Percentiles rank a stretch among this genome's conserved stretches.
phyloP scores from a whole-genome alignment of 2,329 filamentous ascomycete genomes.

The Aspergillus intermedius region DNA sequence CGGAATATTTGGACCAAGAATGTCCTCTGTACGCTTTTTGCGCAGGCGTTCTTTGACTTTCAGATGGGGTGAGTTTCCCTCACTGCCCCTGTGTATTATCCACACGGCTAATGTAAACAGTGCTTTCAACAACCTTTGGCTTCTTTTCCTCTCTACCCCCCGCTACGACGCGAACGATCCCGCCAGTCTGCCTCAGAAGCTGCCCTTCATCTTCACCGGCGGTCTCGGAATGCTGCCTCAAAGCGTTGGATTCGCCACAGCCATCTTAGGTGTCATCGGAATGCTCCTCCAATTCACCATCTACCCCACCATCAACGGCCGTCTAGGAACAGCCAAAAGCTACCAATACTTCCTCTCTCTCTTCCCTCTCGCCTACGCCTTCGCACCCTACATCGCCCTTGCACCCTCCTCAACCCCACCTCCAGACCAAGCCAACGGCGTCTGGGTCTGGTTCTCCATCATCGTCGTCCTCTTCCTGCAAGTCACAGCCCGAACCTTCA shows the following conservation, averaged over 20 bases:
- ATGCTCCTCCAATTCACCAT: slow-evolving; percentile 64
- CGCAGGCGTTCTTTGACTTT: slow-evolving; percentile 65
- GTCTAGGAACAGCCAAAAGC: slow-evolving; percentile 61
- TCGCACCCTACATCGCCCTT: slow-evolving; percentile 64
- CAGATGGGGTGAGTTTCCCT: slow-evolving; percentile 47
- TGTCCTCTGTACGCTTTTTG: slow-evolving; percentile 52
- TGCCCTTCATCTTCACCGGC: slow-evolving; percentile 58
- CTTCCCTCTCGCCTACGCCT: slow-evolving; percentile 66
- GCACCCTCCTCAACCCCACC: slow-evolving; percentile 51
- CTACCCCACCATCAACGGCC: slow-evolving; percentile 62
- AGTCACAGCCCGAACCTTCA: slow-evolving; percentile 66
- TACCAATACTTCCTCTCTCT: slow-evolving; percentile 61
- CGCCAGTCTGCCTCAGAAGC: slow-evolving; percentile 34
- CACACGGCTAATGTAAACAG: slow-evolving; percentile 30
- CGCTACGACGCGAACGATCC: slow-evolving; percentile 45
- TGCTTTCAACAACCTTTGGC: slow-evolving; percentile 71
- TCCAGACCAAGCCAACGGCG: slow-evolving; percentile 31
- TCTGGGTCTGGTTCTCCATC: slow-evolving; percentile 60
- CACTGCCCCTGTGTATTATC: background rate
- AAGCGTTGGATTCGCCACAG: slow-evolving; percentile 67
- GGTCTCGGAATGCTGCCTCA: slow-evolving; percentile 66
- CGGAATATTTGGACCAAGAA: slow-evolving; percentile 50
- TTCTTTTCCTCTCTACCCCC: slow-evolving; percentile 69
- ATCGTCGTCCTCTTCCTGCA: slow-evolving; percentile 60
- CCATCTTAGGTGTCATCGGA: slow-evolving; percentile 66